Conservation (phyloP, 805 yeast genomes). For the Yarrowia deformans region DNA sequence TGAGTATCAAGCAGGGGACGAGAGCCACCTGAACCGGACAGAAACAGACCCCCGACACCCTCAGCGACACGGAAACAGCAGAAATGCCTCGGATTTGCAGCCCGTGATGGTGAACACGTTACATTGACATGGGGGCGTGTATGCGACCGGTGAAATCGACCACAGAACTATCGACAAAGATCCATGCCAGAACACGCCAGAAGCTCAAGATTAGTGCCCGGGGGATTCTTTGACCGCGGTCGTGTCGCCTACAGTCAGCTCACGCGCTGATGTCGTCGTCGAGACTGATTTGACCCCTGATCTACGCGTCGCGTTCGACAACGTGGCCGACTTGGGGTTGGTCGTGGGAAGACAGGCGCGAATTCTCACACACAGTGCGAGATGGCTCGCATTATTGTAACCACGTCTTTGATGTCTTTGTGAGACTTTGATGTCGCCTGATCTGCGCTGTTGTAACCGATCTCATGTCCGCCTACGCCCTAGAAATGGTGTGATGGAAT, state of each 20-base stretch:
- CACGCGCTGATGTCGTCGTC: background rate
- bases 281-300: slow-evolving; percentile 14
- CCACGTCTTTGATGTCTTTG: background rate
- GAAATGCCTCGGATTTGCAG: background rate
- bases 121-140: background rate
- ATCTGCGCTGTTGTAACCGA: background rate
- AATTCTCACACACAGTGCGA: background rate
- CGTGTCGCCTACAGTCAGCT: background rate
- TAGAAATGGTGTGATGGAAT: no score
- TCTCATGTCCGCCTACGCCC: background rate
- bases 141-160: slow-evolving; percentile 2
- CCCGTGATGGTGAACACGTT: slow-evolving; percentile 10
- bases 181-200: no score
- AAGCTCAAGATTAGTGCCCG: no score
- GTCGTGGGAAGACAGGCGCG: no score
- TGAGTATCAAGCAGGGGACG: slow-evolving; percentile 5
- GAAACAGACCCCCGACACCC: background rate
- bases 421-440: background rate
- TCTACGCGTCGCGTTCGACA: slow-evolving; percentile 31
- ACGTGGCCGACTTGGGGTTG: background rate
- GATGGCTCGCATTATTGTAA: background rate
- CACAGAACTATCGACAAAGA: background rate
- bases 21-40: background rate
- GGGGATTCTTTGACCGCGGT: no score
- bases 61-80: background rate